Conservation (phyloP, 441 rosid genomes). For the Croton setiger region DNA sequence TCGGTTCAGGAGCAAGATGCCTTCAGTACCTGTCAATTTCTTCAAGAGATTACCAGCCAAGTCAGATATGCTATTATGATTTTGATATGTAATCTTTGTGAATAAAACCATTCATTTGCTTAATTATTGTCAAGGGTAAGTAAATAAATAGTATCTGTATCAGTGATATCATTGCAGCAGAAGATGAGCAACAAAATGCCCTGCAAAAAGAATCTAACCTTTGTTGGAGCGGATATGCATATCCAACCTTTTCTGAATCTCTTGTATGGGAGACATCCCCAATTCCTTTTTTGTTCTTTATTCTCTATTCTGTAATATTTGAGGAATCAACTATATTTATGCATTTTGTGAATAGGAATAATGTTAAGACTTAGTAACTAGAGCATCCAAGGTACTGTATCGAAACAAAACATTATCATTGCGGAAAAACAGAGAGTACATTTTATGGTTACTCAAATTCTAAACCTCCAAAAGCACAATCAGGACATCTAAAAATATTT, state of each 20-base stretch:
- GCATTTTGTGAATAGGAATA: background rate
- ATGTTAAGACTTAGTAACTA: background rate
- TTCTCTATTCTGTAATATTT: conserved; percentile 19
- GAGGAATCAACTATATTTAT: background rate
- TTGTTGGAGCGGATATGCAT: conserved; percentile 14
- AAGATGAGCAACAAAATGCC: conserved; percentile 19
- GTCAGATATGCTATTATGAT: conserved; percentile 60
- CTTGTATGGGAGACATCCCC: conserved; percentile 11
- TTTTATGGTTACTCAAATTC: background rate
- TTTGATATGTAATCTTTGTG: conserved; percentile 32
- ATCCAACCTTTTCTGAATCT: conserved; percentile 17
- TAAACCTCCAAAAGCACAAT: background rate
- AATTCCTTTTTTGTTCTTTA: conserved; percentile 24
- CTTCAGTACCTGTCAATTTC: conserved; percentile 57
- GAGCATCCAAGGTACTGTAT: background rate
- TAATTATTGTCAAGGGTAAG: conserved; percentile 11
- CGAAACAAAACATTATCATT: background rate
- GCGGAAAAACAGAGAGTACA: background rate
- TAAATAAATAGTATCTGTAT: conserved; percentile 18
- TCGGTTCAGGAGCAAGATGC: conserved; percentile 42
- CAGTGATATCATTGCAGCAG: conserved; percentile 22
- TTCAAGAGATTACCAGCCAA: conserved; percentile 61
- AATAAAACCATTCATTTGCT: conserved; percentile 14
- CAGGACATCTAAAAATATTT: background rate
- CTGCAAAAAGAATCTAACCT: conserved; percentile 23